A percentile compares a stretch with the other conserved stretches of the same genome.
Conservation (phyloP, 352 stramenopile genomes). For the Phytophthora pisi region DNA sequence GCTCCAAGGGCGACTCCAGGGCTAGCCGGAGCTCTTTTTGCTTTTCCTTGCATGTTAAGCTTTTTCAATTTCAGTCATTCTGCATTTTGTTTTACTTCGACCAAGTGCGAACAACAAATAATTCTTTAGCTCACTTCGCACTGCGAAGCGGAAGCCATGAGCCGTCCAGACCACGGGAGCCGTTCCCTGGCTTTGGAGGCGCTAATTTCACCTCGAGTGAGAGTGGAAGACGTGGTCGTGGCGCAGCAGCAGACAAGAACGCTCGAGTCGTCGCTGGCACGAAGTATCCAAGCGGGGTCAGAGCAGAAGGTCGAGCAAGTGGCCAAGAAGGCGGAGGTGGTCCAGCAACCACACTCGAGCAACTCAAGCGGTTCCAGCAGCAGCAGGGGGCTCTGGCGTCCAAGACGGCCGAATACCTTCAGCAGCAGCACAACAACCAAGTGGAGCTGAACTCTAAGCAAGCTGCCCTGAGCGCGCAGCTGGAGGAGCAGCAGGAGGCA, state of each 20-base stretch:
- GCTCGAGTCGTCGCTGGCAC: slow-evolving; percentile 6
- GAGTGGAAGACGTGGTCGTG: not conserved
- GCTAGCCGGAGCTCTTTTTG: not conserved
- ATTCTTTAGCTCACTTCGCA: slow-evolving; percentile 16
- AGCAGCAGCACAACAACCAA: slow-evolving; percentile 12
- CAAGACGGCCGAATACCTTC: slow-evolving; percentile 9
- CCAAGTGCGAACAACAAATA: slow-evolving; percentile 12
- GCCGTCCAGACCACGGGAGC: slow-evolving; percentile 6
- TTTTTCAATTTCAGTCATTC: slow-evolving; percentile 11
- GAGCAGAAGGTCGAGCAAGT: slow-evolving; percentile 17
- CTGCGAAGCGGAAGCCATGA: slow-evolving; percentile 15
- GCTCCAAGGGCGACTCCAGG: not conserved
- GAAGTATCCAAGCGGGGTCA: slow-evolving; percentile 1
- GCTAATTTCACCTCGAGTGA: slow-evolving; percentile 11
- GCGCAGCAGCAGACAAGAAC: not conserved
- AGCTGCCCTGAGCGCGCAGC: slow-evolving; percentile 6
- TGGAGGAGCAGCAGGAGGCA: slow-evolving; percentile 12
- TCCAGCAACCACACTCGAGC: slow-evolving; percentile 12
- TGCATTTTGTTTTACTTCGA: slow-evolving; percentile 4
- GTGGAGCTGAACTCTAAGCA: slow-evolving; percentile 14
- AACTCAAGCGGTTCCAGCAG: slow-evolving; percentile 14
- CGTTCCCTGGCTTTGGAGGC: slow-evolving; percentile 7
- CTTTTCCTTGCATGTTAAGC: not conserved
- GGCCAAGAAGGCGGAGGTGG: slow-evolving; percentile 6
- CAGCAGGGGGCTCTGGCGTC: slow-evolving; percentile 1